Evolutionary conservation across 2,329 filamentous ascomycete genomes (phyloP), one percentile per base, ranked within the genome.

Genomic region (Huntiella moniliformis): DNA sequence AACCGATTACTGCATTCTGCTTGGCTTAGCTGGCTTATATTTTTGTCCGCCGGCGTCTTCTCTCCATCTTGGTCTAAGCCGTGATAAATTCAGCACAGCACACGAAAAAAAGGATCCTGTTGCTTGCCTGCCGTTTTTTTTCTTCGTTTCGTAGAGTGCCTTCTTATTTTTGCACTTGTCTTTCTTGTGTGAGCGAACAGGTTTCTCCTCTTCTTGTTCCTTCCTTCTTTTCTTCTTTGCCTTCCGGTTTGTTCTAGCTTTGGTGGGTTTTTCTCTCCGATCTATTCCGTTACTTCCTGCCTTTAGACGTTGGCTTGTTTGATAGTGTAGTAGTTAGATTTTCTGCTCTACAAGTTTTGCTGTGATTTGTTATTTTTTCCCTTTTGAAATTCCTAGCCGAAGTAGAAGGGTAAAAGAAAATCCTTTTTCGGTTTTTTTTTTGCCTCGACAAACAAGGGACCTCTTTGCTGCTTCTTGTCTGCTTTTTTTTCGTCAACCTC

Each of bases 321-420:
- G 32, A 22, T 15, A 7, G 22, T 36, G 38, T 32, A 34, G 28
- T 39, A 22, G 28, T 16, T 17, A 41, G 41, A 28, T 32, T 43
- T 32, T 43, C 32, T 13, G 13, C 22, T 33, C 40, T 32, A 31
- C 12, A 16, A 16, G 37, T 11, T 32, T 7, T 34, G 7, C 36
- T 39, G 6, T 15, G 33, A 12, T 32, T 43, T 17, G 5, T 22
- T 4, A 18, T 39, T 43, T 43, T 43, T 33, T 40, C 36, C 15
- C 11, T 41, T 32, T 47, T 39, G 22, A 22, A 43, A 18, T 45
- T 41, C 44, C 17, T 36, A 17, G 38, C 38, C 39, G 33, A 28
- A 16, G 16, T 15, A 39, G 36, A 16, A 42, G 28, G 22, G 12
- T 18, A 8, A 18, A 18, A 15, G 36, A 22, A 16, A 15, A 16